phyloP scores from a whole-genome alignment of 1,284 basidiomycete species.

The Sanghuangporus baumii region DNA sequence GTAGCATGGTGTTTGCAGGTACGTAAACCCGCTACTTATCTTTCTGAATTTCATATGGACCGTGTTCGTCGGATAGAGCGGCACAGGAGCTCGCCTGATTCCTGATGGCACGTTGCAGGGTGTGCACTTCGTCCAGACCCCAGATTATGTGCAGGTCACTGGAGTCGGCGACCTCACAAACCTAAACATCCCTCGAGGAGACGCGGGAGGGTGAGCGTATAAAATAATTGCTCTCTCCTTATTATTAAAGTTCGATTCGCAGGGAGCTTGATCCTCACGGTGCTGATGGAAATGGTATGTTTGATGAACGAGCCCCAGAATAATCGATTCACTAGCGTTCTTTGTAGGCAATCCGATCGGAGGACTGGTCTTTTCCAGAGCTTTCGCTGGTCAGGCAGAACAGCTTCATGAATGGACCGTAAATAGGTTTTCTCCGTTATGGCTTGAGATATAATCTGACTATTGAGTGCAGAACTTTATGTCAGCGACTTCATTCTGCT shows the following conservation, averaged over 20 bases:
- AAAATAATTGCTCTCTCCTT: background rate
- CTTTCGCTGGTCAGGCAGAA: conserved; percentile 49
- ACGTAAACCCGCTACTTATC: conserved; percentile 15
- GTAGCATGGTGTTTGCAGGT: conserved; percentile 68
- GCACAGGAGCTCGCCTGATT: conserved; percentile 67
- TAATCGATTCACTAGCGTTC: background rate
- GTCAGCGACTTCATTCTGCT: conserved; percentile 58
- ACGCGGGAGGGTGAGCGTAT: conserved; percentile 41
- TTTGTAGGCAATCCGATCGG: conserved; percentile 56
- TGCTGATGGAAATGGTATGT: conserved; percentile 21
- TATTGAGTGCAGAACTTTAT: conserved; percentile 44
- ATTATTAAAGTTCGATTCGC: background rate
- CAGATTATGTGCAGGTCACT: conserved; percentile 66
- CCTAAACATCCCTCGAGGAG: conserved; percentile 57
- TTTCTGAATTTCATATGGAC: background rate
- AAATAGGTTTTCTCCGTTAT: conserved; percentile 11
- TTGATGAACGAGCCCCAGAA: background rate
- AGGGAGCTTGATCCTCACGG: conserved; percentile 32
- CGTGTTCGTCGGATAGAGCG: conserved; percentile 29
- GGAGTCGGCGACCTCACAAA: conserved; percentile 63
- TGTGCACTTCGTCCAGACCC: conserved; percentile 66
- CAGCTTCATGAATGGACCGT: conserved; percentile 68
- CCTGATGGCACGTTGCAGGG: conserved; percentile 68
- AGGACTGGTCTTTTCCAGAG: conserved; percentile 65
- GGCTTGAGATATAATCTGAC: conserved; percentile 9